Evolutionary conservation across 495 filamentous ascomycete species (phyloP).

Genomic region (Neurospora sp.): DNA sequence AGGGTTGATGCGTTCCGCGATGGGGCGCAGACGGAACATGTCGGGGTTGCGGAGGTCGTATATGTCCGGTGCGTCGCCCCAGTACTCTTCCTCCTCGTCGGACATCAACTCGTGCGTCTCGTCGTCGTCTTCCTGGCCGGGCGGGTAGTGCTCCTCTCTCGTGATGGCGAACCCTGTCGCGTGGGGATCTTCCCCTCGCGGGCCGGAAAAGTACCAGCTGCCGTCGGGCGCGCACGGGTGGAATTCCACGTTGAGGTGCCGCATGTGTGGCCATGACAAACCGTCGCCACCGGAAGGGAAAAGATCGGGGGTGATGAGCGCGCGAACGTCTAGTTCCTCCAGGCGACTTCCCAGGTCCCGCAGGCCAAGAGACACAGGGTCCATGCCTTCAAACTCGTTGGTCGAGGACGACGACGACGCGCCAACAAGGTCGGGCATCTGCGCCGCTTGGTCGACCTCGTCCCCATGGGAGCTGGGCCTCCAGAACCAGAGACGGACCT

Average conservation of each 20-base stretch:
- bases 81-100: slow-evolving; percentile 15
- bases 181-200: slow-evolving; percentile 16
- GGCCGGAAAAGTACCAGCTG: slow-evolving; percentile 22
- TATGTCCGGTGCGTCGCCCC: not conserved
- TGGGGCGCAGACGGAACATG: slow-evolving; percentile 19
- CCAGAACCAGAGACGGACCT: slow-evolving; percentile 18
- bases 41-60: slow-evolving; percentile 10
- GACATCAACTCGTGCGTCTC: slow-evolving; percentile 12
- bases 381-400: slow-evolving; percentile 3
- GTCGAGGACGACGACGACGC: not conserved
- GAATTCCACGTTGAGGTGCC: slow-evolving; percentile 21
- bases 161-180: slow-evolving; percentile 19
- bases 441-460: slow-evolving; percentile 12
- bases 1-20: slow-evolving; percentile 14
- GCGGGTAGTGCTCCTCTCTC: slow-evolving; percentile 22
- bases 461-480: slow-evolving; percentile 3
- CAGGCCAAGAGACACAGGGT: slow-evolving; percentile 19
- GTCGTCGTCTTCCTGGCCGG: slow-evolving; percentile 14
- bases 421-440: slow-evolving; percentile 15
- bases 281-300: slow-evolving; percentile 13
- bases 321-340: slow-evolving; percentile 11
- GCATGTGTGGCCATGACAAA: slow-evolving; percentile 16
- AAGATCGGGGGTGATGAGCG: slow-evolving; percentile 25
- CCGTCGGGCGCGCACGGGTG: slow-evolving; percentile 22
- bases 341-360: slow-evolving; percentile 10